Evolutionary conservation across 2,329 filamentous ascomycete species (phyloP), one percentile per base, ranked within the genome.

Genomic region (Talaromyces atroroseus): DNA sequence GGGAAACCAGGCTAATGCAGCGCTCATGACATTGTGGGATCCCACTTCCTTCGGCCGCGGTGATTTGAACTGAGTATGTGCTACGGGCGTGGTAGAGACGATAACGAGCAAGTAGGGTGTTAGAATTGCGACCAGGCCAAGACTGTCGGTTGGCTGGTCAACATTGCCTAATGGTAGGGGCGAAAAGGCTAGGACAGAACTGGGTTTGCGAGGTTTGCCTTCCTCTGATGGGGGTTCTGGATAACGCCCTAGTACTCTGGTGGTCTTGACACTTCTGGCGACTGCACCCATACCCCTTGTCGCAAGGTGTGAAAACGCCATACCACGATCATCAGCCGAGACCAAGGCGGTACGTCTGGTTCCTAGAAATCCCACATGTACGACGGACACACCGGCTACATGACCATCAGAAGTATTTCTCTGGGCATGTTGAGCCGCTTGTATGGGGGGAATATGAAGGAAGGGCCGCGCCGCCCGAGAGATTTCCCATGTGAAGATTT

Each of bases 281-380:
- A 99, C 81, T 23, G 91, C 82, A 3, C 94, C 94, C 38, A 95
- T 87, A 1, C 94, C 95, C 64, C 95, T 82, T 10, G 90, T 95
- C 10, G 94, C 95, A 10, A 99, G 81, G 72, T 99, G 95, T 2
- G 94, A 96, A 71, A 99, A 99, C 0, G 94, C 92, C 95, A 99
- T 99, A 20, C 95, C 94, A 49, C 84, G 84, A 65, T 95, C 89
- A 72, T 99, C 92, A 2, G 94, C 94, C 3, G 94, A 99, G 11
- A 97, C 92, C 5, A 99, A 79, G 3, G 95, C 94, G 14, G 94
- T 99, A 65, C 94, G 92, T 58, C 95, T 82, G 2, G 90, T 96
- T 7, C 92, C 94, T 5, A 99, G 78, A 68, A 99, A 99, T 0
- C 92, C 94, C n/a, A 99, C 74, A 71, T 99, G 92, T 6, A 94